Evolutionary conservation across 2,329 filamentous ascomycete genomes (phyloP).

Genomic region (Setomelanomma holmii): DNA sequence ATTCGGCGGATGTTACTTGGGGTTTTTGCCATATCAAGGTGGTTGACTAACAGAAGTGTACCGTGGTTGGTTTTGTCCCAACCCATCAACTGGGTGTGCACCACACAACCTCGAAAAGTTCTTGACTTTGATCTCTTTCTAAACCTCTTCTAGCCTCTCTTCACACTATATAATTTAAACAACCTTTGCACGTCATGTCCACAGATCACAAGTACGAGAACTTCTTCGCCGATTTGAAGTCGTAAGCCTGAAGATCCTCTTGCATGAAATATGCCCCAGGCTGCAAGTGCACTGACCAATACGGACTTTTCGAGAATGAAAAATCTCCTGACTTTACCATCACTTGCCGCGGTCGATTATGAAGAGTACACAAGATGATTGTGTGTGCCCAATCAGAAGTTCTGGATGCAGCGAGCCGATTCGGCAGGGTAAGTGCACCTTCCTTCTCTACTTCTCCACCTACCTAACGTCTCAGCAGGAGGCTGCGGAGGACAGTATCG

Average conservation of each 20-base stretch:
- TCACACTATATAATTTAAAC: no score
- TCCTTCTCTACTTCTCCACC: no score
- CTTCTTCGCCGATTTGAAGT: background rate
- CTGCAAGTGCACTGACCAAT: background rate
- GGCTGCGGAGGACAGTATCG: constrained; percentile 5
- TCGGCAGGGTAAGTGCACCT: constrained; percentile 5
- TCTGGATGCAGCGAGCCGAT: constrained; percentile 6
- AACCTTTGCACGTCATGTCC: no score
- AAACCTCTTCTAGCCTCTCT: background rate
- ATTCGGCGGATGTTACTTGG: background rate
- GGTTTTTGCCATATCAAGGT: background rate
- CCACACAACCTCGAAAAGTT: no score
- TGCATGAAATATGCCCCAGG: no score
- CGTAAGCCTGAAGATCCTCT: no score
- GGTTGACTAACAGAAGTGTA: no score
- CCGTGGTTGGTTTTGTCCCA: no score
- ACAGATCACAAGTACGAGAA: background rate
- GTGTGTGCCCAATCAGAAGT: constrained; percentile 9
- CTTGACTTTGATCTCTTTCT: no score
- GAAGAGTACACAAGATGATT: constrained; percentile 15
- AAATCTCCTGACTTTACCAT: constrained; percentile 18
- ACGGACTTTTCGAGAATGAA: constrained; percentile 3
- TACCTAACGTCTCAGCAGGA: no score
- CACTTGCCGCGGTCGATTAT: constrained; percentile 9
- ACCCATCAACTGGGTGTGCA: no score